Evolutionary conservation across 2,329 filamentous ascomycete species (phyloP), one percentile per base, ranked within the genome.

Genomic region (Drechslerella dactyloides): DNA sequence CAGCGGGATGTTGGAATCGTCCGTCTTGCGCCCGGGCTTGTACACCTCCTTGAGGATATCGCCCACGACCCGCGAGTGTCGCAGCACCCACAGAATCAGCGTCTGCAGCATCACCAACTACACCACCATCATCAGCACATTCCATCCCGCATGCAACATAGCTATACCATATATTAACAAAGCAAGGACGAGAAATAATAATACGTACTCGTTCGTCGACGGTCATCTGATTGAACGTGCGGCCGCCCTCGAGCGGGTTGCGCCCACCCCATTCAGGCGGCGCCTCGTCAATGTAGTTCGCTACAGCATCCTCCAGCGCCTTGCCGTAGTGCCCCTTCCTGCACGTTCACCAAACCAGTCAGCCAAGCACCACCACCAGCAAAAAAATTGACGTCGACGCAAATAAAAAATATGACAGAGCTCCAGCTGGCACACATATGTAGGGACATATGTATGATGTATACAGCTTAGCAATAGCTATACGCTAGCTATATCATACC

Each of bases 251-350:
- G 57, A 99, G 82, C 33, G 93, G 94, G 78, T 89, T 99, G 79
- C 89, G 87, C 57, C 87, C 87, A 66, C 89, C 85, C 96, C 96
- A 99, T 77, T 86, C 84, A 73, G 84, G 84, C 6, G 92, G 88
- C 94, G 94, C 99, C 84, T 99, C 92, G 56, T 84, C 85, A 79
- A 89, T 90, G 81, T 97, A 90, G 13, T 89, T 86, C 73, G 89
- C 86, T 65, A 99, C 86, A 42, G 93, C 93, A 81, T 99, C 96
- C 80, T 99, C 96, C 54, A 99, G 83, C 24, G 96, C 94, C 78
- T 94, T 89, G 77, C 89, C 89, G 80, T 97, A 96, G 80, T 99
- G 94, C 57, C 91, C 93, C 76, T 90, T 87, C 80, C 94, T 99
- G 77, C 76, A 51, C 57, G 76, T 73, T 65, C 58, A 75, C 24